These are phyloP conservation scores for Graphilbum fragrans DNA, from an alignment of 2,329 filamentous ascomycete genomes.

Conservation along the genomic window DNA sequence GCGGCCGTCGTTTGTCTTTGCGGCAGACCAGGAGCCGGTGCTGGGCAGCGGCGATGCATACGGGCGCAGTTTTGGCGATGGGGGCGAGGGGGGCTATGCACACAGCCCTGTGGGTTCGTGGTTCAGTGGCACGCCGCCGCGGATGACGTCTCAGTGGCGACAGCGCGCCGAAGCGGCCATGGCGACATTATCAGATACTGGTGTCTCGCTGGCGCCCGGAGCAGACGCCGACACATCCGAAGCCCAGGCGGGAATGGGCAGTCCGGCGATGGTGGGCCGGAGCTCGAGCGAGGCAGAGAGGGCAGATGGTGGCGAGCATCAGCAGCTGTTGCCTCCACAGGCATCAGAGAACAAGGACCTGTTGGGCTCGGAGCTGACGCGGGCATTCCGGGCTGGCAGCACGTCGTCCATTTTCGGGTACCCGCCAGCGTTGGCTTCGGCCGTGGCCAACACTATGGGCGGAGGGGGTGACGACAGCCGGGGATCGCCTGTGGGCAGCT, in stretches of 20 bases:
- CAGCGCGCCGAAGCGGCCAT: too few species aligned
- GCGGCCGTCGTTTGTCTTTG: conserved; percentile 59
- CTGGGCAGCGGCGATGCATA: conserved; percentile 18
- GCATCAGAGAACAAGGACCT: conserved; percentile 32
- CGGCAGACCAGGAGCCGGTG: conserved; percentile 39
- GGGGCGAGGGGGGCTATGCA: too few species aligned
- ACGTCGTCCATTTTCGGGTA: conserved; percentile 41
- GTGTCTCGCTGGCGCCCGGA: too few species aligned
- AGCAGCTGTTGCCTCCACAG: background rate
- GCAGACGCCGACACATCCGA: too few species aligned
- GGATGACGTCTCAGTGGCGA: too few species aligned
- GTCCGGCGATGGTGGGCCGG: background rate
- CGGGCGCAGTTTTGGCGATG: conserved; percentile 27
- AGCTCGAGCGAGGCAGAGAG: background rate
- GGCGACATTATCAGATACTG: too few species aligned
- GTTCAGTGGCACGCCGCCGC: conserved; percentile 3
- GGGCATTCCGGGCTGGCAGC: conserved; percentile 19
- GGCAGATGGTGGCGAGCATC: background rate
- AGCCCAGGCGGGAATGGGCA: too few species aligned
- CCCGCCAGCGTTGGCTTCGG: conserved; percentile 48
- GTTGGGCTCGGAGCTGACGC: conserved; percentile 24
- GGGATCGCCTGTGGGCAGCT: conserved; percentile 8
- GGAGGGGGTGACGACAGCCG: background rate
- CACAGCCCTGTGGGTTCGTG: too few species aligned
- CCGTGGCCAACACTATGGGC: background rate